Evolutionary conservation across 108 stramenopile species (phyloP).

Genomic region (Cyclotella sp.): DNA sequence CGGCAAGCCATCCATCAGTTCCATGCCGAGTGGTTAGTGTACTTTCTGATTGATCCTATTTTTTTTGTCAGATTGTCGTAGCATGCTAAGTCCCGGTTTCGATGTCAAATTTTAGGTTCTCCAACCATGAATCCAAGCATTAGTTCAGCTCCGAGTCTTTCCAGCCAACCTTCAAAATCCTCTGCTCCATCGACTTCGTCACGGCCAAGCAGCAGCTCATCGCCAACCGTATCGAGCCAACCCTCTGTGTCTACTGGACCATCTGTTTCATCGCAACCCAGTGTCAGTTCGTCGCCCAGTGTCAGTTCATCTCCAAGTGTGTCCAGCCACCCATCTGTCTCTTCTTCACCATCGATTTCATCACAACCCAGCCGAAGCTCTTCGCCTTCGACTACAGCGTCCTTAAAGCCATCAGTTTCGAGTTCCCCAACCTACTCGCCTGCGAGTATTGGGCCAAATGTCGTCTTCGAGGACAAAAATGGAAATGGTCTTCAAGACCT

Average conservation of each 20-base stretch:
- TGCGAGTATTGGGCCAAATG: constrained; percentile 26
- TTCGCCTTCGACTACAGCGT: not conserved
- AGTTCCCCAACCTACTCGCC: not conserved
- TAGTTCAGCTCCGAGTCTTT: not conserved
- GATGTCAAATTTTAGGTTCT: no score
- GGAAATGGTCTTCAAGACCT: constrained; percentile 27
- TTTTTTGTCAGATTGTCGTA: no score
- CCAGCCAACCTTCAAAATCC: not conserved
- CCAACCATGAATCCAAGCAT: not conserved
- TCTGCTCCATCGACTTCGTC: not conserved
- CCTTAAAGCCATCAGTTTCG: not conserved
- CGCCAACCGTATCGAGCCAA: not conserved
- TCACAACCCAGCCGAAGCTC: constrained; percentile 3
- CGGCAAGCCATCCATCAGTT: not conserved
- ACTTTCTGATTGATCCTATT: not conserved
- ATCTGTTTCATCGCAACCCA: constrained; percentile 1
- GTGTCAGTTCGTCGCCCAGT: not conserved
- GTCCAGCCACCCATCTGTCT: not conserved
- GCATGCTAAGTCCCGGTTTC: no score
- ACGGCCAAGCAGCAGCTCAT: not conserved
- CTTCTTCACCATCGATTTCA: constrained; percentile 18
- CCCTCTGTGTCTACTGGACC: constrained; percentile 6
- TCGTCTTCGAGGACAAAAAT: constrained; percentile 29
- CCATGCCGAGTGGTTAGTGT: not conserved
- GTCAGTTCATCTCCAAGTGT: constrained; percentile 2